Percentiles rank a stretch among this genome's conserved stretches.
Evolutionary conservation across 305 asterid species (phyloP).

Genomic region (Rubia balearica): DNA sequence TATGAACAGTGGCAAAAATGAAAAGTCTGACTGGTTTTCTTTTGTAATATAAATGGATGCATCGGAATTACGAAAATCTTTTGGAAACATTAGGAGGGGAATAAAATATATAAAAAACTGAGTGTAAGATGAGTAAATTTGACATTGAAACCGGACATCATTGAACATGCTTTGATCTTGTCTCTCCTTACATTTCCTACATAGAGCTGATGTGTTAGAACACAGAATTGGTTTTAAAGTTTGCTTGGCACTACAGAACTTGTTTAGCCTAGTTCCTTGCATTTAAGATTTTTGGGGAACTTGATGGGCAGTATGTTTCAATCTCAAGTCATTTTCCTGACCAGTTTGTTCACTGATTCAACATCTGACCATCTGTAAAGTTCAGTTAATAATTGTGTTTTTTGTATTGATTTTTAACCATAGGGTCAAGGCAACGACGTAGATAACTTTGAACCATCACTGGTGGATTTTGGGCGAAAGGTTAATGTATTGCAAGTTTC

Average conservation of each 20-base stretch:
- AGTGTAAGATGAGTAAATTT: neutral
- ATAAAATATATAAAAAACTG: neutral
- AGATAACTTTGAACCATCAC: slow-evolving; percentile 53
- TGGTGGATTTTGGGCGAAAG: slow-evolving; percentile 38
- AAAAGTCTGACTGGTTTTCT: neutral
- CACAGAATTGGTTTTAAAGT: neutral
- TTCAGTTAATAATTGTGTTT: neutral
- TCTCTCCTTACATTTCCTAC: neutral
- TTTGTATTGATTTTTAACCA: neutral
- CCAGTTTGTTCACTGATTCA: neutral
- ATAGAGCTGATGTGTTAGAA: neutral
- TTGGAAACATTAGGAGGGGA: neutral
- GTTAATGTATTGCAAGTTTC: slow-evolving; percentile 64
- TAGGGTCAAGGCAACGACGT: slow-evolving; percentile 80
- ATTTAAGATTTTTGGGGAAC: neutral
- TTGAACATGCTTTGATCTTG: neutral
- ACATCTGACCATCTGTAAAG: slow-evolving; percentile 1
- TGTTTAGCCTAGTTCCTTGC: neutral
- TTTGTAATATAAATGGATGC: no score
- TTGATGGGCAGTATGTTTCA: slow-evolving; percentile 6
- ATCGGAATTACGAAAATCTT: neutral
- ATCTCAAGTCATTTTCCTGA: neutral
- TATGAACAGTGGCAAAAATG: neutral
- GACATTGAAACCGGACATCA: neutral
- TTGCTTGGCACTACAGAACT: neutral